Base-by-base conservation (phyloP, 1,284 basidiomycete species). In the Agaricales sp. region DNA sequence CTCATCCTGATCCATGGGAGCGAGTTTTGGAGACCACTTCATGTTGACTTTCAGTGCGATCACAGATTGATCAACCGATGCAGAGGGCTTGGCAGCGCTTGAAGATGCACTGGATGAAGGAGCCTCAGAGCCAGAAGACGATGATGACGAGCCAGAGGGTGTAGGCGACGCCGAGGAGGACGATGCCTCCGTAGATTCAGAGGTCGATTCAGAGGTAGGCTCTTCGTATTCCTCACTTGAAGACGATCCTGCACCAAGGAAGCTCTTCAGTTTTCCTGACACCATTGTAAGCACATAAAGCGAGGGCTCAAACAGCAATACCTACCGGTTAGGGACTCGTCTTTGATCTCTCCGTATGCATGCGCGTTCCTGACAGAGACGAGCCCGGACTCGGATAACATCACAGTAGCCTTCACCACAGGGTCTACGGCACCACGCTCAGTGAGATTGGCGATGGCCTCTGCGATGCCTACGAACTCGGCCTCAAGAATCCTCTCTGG, bases 371-470 rank as follows among this genome's bases (percentile, higher is more conserved):
- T 77, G 19, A 92, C 82, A 2, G 82, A 80, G 4, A 90, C 68
- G 57, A 95, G 83, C 6, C 91, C 92, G 47, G 87, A 89, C 49
- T 91, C 85, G 43, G 89, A 90, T 30, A 94, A 69, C 19, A 78
- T 70, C 48, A 95, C 66, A 0, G 87, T 91, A 3, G 90, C 81
- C 63, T 89, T 90, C 54, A 95, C 74, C 4, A 91, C 78, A 3
- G 77, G 86, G 57, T 84, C 83, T 24, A 74, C 64, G 20, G 80
- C 83, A 19, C 82, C 86, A 2, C 71, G 72, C 47, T 84, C 83
- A 6, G 85, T 89, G 47, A 92, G 68, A 58, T 90, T 92, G 16
- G 66, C 73, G 19, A 88, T 66, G 3, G 87, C 88, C 52, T 83
- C 79, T 2, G 70, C 64, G 37, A 92, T 75, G 16, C 83, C 86